Evolutionary conservation across 257 asterid species (phyloP).

Genomic region (Sherardia arvensis): DNA sequence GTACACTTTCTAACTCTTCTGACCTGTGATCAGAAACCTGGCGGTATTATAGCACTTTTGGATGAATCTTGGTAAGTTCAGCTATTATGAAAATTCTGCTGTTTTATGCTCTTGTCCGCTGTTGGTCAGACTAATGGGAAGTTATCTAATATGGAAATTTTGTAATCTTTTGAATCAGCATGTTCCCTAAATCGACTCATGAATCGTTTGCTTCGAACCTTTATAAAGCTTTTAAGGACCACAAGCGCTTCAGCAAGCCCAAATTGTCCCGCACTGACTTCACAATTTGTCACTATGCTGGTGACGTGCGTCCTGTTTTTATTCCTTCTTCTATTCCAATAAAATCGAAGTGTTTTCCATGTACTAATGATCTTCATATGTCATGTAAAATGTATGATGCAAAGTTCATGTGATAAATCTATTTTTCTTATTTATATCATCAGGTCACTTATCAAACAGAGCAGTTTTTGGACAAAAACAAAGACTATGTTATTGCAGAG

Average conservation of each 20-base stretch:
- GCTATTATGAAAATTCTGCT: not conserved
- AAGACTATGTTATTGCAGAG: constrained; percentile 96
- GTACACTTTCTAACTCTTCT: constrained; percentile 14
- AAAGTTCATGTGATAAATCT: not conserved
- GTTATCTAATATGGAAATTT: constrained; percentile 9
- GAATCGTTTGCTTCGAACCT: constrained; percentile 95
- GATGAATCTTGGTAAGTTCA: constrained; percentile 96
- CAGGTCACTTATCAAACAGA: constrained; percentile 98
- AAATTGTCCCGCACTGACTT: constrained; percentile 92
- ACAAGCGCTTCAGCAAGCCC: constrained; percentile 94
- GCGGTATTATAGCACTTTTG: constrained; percentile 95
- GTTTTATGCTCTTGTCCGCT: not conserved
- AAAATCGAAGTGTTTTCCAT: not conserved
- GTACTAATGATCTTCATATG: not conserved
- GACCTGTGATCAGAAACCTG: constrained; percentile 66
- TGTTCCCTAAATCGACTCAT: constrained; percentile 96
- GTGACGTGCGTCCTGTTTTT: constrained; percentile 63
- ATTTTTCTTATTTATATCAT: constrained; percentile 12
- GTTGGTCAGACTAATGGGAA: constrained; percentile 7
- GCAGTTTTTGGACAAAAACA: constrained; percentile 88
- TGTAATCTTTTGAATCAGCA: constrained; percentile 39
- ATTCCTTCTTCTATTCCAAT: not conserved
- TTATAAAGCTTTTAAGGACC: constrained; percentile 76
- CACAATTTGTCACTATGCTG: constrained; percentile 92
- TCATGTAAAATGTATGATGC: not conserved